Base-by-base conservation (phyloP, 2,329 filamentous ascomycete species). In the Cercospora citrullina region DNA sequence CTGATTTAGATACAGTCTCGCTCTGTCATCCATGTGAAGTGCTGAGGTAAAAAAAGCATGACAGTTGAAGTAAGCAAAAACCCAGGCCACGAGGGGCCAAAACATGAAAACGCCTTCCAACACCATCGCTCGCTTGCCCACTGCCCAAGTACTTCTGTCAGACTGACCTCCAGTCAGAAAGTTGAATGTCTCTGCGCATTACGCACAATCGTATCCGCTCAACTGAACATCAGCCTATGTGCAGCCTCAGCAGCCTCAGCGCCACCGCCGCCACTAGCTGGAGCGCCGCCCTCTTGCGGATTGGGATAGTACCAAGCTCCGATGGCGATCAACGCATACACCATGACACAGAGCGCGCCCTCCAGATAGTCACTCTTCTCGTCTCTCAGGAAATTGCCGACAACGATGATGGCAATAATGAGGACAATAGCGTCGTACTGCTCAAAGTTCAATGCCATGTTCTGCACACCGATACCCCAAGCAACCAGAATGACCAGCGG, bases 321-420 rank as follows among this genome's bases (percentile, higher is more conserved):
- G 51, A 89, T 81, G 1, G 87, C 87, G 70, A 90, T 87, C 73
- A 90, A 86, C 33, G 89, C 75, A 74, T 90, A 90, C 10, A 88
- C 85, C 63, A 91, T 85, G 18, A 97, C 87, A 72, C 92, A 92
- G 18, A 97, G 85, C 26, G 88, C 86, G 2, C 94, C 94, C 79
- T 97, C 94, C 4, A 97, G 86, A 76, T 96, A 97, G 77, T 97
- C 96, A 69, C 89, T 92, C 84, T 95, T 94, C 72, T 92, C 89
- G 77, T 97, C 94, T 60, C 93, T 85, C 64, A 97, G 81, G 80
- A 97, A 96, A 69, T 93, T 92, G 1, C 93, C 70, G 61, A 76
- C 75, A 58, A 76, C 76, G 51, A 97, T 83, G 74, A 97, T 94
- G 30, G 92, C 88, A 26, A 97, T 84, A 66, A 97, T 88, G 8